These are phyloP conservation scores for Exophiala phaeomuriformis DNA, from an alignment of 2,329 filamentous ascomycete species.

Conservation along the genomic window DNA sequence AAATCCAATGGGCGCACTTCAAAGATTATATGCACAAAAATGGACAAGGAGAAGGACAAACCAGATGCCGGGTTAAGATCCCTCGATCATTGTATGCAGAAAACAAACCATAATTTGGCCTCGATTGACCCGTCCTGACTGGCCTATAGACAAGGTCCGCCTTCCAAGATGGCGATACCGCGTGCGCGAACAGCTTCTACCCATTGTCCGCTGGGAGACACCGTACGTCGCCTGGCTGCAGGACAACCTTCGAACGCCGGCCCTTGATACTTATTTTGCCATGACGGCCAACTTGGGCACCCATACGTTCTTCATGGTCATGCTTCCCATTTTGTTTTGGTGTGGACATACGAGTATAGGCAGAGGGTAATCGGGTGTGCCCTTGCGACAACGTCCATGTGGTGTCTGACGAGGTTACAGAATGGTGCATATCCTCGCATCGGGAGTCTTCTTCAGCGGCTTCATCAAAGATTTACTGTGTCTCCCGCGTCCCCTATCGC, in stretches of 20 bases:
- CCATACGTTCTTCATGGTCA: conserved; percentile 98
- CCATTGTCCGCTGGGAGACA: conserved; percentile 88
- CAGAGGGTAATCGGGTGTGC: conserved; percentile 58
- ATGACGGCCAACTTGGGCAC: conserved; percentile 94
- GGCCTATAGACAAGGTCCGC: conserved; percentile 62
- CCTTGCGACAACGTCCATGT: background rate
- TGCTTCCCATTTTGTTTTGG: conserved; percentile 93
- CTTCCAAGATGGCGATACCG: conserved; percentile 84
- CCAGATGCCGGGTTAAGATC: conserved; percentile 66
- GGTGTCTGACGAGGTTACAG: conserved; percentile 28
- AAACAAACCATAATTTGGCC: background rate
- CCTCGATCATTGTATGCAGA: conserved; percentile 60
- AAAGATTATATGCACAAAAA: conserved; percentile 19
- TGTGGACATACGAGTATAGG: conserved; percentile 79
- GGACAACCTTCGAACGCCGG: conserved; percentile 67
- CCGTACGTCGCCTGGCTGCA: conserved; percentile 87
- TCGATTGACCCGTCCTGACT: conserved; percentile 8
- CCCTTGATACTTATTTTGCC: conserved; percentile 92
- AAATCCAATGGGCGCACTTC: conserved; percentile 13
- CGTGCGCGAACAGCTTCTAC: conserved; percentile 72
- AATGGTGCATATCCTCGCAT: conserved; percentile 64
- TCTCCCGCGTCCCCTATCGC: conserved; percentile 82
- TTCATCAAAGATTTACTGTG: conserved; percentile 93
- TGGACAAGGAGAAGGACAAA: conserved; percentile 36
- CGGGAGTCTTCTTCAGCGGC: conserved; percentile 78